A percentile compares a stretch with the other conserved stretches of the same genome.
These are phyloP conservation scores for Backusella australiensis DNA, from an alignment of 192 early-diverging fungal genomes.

Conservation along the genomic window DNA sequence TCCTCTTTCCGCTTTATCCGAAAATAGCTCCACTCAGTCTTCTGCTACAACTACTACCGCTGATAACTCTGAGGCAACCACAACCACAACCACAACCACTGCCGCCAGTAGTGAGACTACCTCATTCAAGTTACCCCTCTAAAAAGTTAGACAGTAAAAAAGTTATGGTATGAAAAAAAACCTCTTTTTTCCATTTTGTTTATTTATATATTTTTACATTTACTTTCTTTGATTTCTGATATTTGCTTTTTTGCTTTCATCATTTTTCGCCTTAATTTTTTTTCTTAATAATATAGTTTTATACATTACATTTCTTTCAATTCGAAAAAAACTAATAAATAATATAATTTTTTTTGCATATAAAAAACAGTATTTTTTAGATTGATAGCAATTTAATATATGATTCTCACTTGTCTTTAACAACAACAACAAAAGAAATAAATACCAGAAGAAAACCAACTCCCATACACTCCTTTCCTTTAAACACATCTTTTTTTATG, in stretches of 20 bases:
- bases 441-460: not conserved
- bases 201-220: not conserved
- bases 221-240: not conserved
- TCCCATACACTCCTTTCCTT: not conserved
- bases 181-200: not conserved
- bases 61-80: not conserved
- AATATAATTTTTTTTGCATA: conserved; percentile 12
- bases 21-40: not conserved
- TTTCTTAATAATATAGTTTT: not conserved
- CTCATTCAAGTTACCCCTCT: not conserved
- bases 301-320: not conserved
- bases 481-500: not conserved
- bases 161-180: conserved; percentile 1
- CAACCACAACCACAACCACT: not conserved
- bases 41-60: not conserved
- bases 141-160: not conserved
- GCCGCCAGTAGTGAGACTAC: not conserved
- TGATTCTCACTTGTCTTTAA: not conserved
- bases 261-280: not conserved
- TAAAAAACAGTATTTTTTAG: not conserved
- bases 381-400: not conserved
- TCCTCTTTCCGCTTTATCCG: not conserved
- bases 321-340: not conserved
- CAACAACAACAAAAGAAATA: not conserved
- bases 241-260: not conserved